phyloP scores from a whole-genome alignment of 1,139 yeast species.

The Meyerozyma elateridarum region DNA sequence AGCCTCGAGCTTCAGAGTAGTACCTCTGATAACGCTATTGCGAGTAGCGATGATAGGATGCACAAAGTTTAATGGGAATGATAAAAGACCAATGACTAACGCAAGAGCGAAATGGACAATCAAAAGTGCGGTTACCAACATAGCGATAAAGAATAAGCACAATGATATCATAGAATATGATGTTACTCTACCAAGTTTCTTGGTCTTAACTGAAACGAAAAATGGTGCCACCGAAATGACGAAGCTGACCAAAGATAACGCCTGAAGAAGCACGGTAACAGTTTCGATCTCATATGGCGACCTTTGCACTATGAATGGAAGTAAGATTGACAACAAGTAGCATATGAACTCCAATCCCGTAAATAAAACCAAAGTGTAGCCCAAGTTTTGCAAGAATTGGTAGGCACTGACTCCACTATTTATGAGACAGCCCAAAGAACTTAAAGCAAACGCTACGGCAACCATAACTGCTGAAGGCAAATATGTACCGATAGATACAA shows the following conservation, averaged over 20 bases:
- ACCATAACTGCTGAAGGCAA: slow-evolving; percentile 79
- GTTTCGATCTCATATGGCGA: slow-evolving; percentile 12
- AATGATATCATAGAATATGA: slow-evolving; percentile 31
- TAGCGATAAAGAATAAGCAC: slow-evolving; percentile 58
- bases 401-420: slow-evolving; percentile 32
- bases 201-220: slow-evolving; percentile 10
- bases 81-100: slow-evolving; percentile 58
- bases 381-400: slow-evolving; percentile 22
- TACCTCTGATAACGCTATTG: not conserved
- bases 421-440: slow-evolving; percentile 59
- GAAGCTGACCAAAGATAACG: slow-evolving; percentile 17
- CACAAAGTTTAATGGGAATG: slow-evolving; percentile 69
- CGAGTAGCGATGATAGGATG: slow-evolving; percentile 27
- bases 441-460: slow-evolving; percentile 66
- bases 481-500: slow-evolving; percentile 92
- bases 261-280: slow-evolving; percentile 16
- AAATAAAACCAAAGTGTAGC: slow-evolving; percentile 25
- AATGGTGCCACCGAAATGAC: slow-evolving; percentile 19
- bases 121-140: slow-evolving; percentile 67
- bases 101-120: slow-evolving; percentile 86
- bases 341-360: slow-evolving; percentile 33
- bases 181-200: slow-evolving; percentile 16
- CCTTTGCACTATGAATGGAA: slow-evolving; percentile 23
- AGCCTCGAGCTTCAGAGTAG: slow-evolving; percentile 7
- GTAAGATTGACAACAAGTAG: slow-evolving; percentile 21